Evolutionary conservation across 306 rosid species (phyloP).

Genomic region (Luffa acutangula): DNA sequence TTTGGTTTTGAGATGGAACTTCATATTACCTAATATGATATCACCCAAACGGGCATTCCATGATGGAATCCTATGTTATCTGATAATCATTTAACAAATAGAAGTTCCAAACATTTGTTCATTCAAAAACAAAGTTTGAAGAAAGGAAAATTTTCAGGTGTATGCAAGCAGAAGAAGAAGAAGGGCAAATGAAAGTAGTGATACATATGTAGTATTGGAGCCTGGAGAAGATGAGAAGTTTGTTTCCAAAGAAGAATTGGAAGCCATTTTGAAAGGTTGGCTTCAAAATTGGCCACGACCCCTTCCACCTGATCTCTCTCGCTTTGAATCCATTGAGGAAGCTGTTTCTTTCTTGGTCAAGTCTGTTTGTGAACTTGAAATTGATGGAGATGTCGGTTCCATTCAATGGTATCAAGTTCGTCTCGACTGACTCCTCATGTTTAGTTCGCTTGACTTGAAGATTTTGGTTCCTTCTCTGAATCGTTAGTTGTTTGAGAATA

Average conservation of each 20-base stretch:
- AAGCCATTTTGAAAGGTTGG: constrained; percentile 38
- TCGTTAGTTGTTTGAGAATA: neutral
- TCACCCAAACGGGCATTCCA: too few species aligned
- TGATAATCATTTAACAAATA: too few species aligned
- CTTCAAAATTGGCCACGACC: constrained; percentile 66
- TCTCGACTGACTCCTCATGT: constrained; percentile 27
- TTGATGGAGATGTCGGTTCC: constrained; percentile 72
- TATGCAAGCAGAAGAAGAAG: constrained; percentile 62
- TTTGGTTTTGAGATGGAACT: too few species aligned
- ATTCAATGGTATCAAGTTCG: constrained; percentile 86
- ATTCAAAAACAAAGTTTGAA: too few species aligned
- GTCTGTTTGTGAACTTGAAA: constrained; percentile 79
- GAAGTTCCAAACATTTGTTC: too few species aligned
- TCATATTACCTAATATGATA: too few species aligned
- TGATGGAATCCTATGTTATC: too few species aligned
- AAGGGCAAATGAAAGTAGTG: constrained; percentile 47
- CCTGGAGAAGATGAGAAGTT: constrained; percentile 82
- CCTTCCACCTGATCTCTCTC: constrained; percentile 79
- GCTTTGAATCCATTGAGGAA: constrained; percentile 57
- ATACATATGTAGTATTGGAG: constrained; percentile 65
- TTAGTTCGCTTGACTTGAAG: neutral
- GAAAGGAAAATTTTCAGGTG: constrained; percentile 19
- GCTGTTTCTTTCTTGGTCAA: constrained; percentile 62
- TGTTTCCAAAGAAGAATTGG: constrained; percentile 70
- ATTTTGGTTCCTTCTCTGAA: neutral